phyloP scores from a whole-genome alignment of 163 green algal species.

The Scenedesmus sp. region DNA sequence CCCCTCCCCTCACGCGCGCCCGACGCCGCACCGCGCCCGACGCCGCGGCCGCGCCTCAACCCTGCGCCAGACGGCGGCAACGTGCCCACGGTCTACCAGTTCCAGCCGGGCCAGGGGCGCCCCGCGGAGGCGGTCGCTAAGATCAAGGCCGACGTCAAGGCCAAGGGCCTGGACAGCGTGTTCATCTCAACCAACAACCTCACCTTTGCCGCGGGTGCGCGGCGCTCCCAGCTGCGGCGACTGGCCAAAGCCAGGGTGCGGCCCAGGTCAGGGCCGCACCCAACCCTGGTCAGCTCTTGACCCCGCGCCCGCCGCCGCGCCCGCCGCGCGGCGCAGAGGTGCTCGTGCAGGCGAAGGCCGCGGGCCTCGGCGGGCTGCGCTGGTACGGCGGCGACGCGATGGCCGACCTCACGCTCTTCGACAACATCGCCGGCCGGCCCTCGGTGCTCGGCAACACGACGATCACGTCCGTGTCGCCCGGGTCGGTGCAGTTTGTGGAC shows the following conservation, averaged over 20 bases:
- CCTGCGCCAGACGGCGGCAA: constrained; percentile 4
- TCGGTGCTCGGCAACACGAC: neutral
- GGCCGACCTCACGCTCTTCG: neutral
- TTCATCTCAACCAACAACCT: constrained; percentile 35
- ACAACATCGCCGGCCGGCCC: neutral
- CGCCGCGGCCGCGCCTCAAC: neutral
- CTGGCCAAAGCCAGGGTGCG: too few species aligned
- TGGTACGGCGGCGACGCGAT: constrained; percentile 15
- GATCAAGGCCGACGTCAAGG: neutral
- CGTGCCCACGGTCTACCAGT: constrained; percentile 3
- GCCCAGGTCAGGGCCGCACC: too few species aligned
- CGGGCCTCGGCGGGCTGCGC: neutral
- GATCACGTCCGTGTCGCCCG: neutral
- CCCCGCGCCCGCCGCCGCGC: neutral
- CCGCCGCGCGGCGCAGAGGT: constrained; percentile 1
- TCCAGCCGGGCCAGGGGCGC: constrained; percentile 5
- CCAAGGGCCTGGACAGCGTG: constrained; percentile 3
- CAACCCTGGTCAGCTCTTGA: too few species aligned
- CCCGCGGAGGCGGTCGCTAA: neutral
- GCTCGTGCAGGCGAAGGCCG: neutral
- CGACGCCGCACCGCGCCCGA: neutral
- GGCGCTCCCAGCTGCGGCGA: too few species aligned
- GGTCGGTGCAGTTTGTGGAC: neutral
- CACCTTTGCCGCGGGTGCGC: constrained; percentile 19
- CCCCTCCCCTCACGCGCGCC: too few species aligned